These are phyloP conservation scores for Gynostemma pentaphyllum DNA, from an alignment of 306 rosid species.

Conservation along the genomic window DNA sequence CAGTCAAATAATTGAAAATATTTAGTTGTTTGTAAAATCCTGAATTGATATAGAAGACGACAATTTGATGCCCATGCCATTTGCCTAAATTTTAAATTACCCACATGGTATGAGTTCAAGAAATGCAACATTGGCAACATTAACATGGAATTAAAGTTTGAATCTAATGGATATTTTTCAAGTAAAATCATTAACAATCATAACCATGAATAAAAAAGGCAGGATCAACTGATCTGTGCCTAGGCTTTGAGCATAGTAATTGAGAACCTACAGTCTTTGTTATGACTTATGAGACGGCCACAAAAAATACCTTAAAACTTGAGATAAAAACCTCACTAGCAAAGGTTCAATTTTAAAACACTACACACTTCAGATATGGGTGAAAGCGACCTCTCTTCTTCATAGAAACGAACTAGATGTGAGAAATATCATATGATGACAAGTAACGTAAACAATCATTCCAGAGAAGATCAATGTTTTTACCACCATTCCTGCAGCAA, in stretches of 20 bases:
- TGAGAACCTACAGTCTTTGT: not conserved
- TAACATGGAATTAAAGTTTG: not conserved
- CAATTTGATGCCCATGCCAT: not conserved
- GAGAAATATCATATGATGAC: not conserved
- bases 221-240: no score
- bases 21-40: not conserved
- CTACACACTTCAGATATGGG: not conserved
- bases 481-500: conserved; percentile 77
- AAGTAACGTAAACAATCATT: conserved; percentile 3
- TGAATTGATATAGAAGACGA: not conserved
- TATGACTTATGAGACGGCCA: not conserved
- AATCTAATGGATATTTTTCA: not conserved
- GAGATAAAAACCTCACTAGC: not conserved
- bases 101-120: not conserved
- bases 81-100: not conserved
- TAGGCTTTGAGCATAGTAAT: not conserved
- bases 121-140: not conserved
- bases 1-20: not conserved
- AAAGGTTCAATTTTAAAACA: not conserved
- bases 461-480: conserved; percentile 18
- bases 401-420: not conserved
- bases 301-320: not conserved
- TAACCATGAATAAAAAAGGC: not conserved
- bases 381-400: not conserved
- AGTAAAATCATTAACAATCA: not conserved